A percentile compares a stretch with the other conserved stretches of the same genome.
Conservation (phyloP, 73 alveolate species). For the Paramecium caudatum region DNA sequence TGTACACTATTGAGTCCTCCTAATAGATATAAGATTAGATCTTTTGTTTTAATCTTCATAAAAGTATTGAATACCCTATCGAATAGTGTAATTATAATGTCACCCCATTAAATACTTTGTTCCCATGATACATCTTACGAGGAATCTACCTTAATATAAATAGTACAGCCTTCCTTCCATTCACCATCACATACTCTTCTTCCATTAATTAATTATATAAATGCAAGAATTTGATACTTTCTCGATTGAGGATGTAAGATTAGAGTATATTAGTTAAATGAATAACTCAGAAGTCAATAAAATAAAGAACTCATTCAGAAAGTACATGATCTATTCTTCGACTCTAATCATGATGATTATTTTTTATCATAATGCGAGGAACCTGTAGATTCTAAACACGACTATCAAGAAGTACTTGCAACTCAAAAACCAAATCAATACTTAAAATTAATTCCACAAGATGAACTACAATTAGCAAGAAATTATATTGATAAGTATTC, state of each 20-base stretch:
- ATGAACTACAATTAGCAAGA: neutral
- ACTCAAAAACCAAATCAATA: neutral
- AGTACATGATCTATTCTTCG: slow-evolving; percentile 11
- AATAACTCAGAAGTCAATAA: neutral
- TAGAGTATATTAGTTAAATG: neutral
- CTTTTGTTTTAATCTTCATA: neutral
- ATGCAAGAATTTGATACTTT: neutral
- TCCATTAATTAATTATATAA: slow-evolving; percentile 14
- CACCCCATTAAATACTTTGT: neutral
- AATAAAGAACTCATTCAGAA: neutral
- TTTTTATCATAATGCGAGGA: too few relatives aligned
- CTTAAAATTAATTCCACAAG: neutral
- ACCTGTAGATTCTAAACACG: too few relatives aligned
- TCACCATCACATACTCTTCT: slow-evolving; percentile 69
- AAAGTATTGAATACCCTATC: neutral
- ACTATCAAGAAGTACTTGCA: neutral
- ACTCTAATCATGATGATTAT: neutral
- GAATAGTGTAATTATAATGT: slow-evolving; percentile 35
- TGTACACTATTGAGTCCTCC: slow-evolving; percentile 28
- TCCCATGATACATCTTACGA: slow-evolving; percentile 30
- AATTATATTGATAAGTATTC: neutral
- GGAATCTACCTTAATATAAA: slow-evolving; percentile 18
- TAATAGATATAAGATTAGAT: neutral
- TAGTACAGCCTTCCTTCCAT: slow-evolving; percentile 64
- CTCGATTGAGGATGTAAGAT: neutral